A percentile compares a stretch with the other conserved stretches of the same genome.
These are phyloP conservation scores for Blastobotrys arbuscula DNA, from an alignment of 1,139 yeast genomes.

Conservation along the genomic window DNA sequence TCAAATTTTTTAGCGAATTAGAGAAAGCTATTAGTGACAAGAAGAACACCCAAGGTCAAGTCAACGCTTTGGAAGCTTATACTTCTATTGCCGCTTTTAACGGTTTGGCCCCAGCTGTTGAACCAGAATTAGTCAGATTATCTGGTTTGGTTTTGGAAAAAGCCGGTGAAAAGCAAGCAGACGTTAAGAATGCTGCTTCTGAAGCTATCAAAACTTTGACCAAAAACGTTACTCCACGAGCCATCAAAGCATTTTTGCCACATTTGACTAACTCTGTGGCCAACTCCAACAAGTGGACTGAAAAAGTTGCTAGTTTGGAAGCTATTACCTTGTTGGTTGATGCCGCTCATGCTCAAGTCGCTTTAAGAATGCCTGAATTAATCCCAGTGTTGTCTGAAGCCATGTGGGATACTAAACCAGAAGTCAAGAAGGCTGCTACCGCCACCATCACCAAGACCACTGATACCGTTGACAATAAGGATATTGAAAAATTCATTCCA, in stretches of 20 bases:
- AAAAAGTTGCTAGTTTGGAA: conserved; percentile 86
- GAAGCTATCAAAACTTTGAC: conserved; percentile 74
- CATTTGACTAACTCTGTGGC: conserved; percentile 63
- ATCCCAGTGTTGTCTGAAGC: conserved; percentile 98
- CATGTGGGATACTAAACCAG: conserved; percentile 99
- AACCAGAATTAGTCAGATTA: conserved; percentile 84
- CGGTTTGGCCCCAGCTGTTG: conserved; percentile 84
- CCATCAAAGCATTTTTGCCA: conserved; percentile 88
- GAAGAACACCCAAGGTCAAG: conserved; percentile 58
- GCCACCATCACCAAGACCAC: conserved; percentile 94
- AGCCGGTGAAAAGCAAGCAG: conserved; percentile 87
- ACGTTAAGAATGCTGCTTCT: conserved; percentile 62
- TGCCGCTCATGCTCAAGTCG: conserved; percentile 91
- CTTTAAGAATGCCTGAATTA: conserved; percentile 98
- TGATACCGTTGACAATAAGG: conserved; percentile 98
- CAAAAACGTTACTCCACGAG: conserved; percentile 80
- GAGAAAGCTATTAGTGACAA: conserved; percentile 71
- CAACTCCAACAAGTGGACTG: conserved; percentile 92
- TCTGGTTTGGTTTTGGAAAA: conserved; percentile 64
- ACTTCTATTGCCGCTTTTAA: conserved; percentile 76
- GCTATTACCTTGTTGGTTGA: conserved; percentile 85
- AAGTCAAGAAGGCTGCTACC: conserved; percentile 95
- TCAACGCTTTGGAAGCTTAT: conserved; percentile 81
- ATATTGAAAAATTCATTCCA: conserved; percentile 98
- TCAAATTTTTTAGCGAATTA: conserved; percentile 74